A percentile compares a stretch with the other conserved stretches of the same genome.
Conservation (phyloP, 768 basidiomycete genomes). For the Termitomyces sp. region DNA sequence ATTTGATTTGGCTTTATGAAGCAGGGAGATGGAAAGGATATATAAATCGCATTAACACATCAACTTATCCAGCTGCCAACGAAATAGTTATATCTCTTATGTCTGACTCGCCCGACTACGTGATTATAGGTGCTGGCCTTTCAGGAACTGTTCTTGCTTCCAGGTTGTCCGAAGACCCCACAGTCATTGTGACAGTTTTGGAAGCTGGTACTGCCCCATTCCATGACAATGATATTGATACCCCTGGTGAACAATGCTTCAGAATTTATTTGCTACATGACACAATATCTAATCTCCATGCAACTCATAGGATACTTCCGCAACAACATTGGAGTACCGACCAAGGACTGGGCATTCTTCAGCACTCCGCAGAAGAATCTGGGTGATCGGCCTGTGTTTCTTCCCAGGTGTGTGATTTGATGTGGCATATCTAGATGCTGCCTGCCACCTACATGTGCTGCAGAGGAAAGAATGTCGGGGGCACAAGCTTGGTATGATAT, state of each 20-base stretch:
- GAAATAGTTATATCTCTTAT: too few relatives aligned
- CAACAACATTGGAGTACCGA: neutral
- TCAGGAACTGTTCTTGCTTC: neutral
- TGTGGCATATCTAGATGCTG: neutral
- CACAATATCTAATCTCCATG: too few relatives aligned
- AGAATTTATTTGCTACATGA: too few relatives aligned
- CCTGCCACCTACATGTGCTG: too few relatives aligned
- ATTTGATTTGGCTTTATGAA: too few relatives aligned
- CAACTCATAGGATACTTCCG: too few relatives aligned
- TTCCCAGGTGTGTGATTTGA: neutral
- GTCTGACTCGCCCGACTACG: too few relatives aligned
- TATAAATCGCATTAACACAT: too few relatives aligned
- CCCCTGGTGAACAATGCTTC: neutral
- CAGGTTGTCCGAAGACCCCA: neutral
- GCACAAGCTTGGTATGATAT: neutral
- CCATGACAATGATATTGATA: slow-evolving; percentile 1
- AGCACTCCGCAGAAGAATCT: neutral
- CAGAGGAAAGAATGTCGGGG: neutral
- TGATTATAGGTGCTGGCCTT: neutral
- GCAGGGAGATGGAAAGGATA: too few relatives aligned
- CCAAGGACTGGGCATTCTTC: neutral
- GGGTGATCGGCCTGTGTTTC: neutral
- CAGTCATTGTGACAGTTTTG: neutral
- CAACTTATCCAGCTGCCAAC: too few relatives aligned
- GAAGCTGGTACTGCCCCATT: neutral